A percentile compares a stretch with the other conserved stretches of the same genome.
Evolutionary conservation across 306 rosid species (phyloP).

Genomic region (Pyrus bretschneideri): DNA sequence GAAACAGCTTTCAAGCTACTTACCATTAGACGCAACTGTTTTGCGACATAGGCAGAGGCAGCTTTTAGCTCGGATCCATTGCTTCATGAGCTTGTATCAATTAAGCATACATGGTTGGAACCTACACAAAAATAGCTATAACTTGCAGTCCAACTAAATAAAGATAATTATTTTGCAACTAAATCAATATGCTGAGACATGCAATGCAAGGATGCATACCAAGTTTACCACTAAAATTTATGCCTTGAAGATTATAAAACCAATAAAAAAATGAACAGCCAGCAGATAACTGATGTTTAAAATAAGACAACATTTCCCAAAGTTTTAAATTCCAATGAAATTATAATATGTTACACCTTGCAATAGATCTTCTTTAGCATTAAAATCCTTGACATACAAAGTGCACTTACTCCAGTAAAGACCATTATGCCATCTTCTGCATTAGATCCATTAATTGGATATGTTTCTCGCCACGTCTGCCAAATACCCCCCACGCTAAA

Average conservation of each 20-base stretch:
- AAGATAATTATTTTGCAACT: neutral
- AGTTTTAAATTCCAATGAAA: neutral
- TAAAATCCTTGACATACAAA: slow-evolving; percentile 7
- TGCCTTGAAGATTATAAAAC: neutral
- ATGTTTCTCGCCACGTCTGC: slow-evolving; percentile 94
- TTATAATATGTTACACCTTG: neutral
- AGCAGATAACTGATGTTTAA: slow-evolving; percentile 9
- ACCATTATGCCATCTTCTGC: slow-evolving; percentile 56
- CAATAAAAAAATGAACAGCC: slow-evolving; percentile 1
- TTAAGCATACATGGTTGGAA: slow-evolving; percentile 84
- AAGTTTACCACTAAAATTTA: neutral
- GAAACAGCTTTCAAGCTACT: slow-evolving; percentile 13
- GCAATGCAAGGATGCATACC: neutral
- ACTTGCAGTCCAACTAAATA: slow-evolving; percentile 5
- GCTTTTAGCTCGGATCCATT: slow-evolving; percentile 73
- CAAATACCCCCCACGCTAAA: slow-evolving; percentile 90
- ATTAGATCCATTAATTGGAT: slow-evolving; percentile 56
- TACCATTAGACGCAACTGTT: slow-evolving; percentile 93
- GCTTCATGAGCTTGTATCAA: slow-evolving; percentile 79
- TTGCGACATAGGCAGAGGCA: slow-evolving; percentile 71
- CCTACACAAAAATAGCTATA: slow-evolving; percentile 41
- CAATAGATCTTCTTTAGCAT: neutral
- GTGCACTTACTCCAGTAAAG: slow-evolving; percentile 82
- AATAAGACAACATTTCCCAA: neutral
- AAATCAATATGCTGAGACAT: neutral